These are phyloP conservation scores for Xanthoconium separans DNA, from an alignment of 1,284 basidiomycete species.

Conservation along the genomic window DNA sequence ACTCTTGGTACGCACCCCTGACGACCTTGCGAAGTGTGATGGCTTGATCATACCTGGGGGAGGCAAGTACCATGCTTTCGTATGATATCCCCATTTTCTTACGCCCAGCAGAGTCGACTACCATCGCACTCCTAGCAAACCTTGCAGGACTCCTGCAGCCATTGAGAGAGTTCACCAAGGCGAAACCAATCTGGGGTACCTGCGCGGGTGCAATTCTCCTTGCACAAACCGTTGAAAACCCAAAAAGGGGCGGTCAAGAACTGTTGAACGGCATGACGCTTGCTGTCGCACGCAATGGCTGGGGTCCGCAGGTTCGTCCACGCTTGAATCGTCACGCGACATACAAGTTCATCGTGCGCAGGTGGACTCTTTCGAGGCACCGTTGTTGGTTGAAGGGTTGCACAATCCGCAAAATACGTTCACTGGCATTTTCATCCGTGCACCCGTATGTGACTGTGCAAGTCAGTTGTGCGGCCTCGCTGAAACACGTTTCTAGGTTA, in stretches of 20 bases:
- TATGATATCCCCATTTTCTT: background rate
- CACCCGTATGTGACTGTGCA: slow-evolving; percentile 63
- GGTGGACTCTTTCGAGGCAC: slow-evolving; percentile 90
- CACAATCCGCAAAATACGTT: slow-evolving; percentile 65
- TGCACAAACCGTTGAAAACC: slow-evolving; percentile 68
- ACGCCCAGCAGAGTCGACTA: slow-evolving; percentile 74
- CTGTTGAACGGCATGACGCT: slow-evolving; percentile 83
- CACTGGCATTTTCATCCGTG: slow-evolving; percentile 92
- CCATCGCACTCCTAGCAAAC: slow-evolving; percentile 84
- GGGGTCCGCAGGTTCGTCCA: slow-evolving; percentile 71
- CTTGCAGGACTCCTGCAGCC: slow-evolving; percentile 81
- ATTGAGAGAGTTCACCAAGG: slow-evolving; percentile 65
- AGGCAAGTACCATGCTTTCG: slow-evolving; percentile 41
- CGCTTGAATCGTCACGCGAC: background rate
- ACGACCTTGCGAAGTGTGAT: slow-evolving; percentile 77
- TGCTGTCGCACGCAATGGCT: slow-evolving; percentile 86
- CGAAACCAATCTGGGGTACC: slow-evolving; percentile 90
- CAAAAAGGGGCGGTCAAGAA: slow-evolving; percentile 88
- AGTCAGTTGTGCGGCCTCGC: background rate
- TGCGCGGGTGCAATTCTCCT: slow-evolving; percentile 97
- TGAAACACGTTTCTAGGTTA: slow-evolving; percentile 47
- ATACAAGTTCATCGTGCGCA: slow-evolving; percentile 28
- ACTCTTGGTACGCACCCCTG: slow-evolving; percentile 73
- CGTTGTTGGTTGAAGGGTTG: slow-evolving; percentile 67
- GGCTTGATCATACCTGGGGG: slow-evolving; percentile 93